These are phyloP conservation scores for Cardiospermum halicacabum DNA, from an alignment of 345 rosid genomes.

Conservation along the genomic window DNA sequence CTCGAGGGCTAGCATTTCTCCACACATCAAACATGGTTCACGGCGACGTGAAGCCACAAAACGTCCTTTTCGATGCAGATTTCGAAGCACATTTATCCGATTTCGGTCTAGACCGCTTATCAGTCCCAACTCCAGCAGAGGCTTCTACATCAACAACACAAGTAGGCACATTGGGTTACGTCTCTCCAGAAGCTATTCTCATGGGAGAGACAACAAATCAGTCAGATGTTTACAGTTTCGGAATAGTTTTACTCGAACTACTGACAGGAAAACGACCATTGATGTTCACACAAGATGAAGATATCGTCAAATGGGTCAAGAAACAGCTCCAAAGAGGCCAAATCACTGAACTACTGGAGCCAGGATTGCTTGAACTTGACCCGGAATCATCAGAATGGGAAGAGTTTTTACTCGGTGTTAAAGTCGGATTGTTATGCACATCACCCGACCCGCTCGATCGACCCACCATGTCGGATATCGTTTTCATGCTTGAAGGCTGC, in stretches of 20 bases:
- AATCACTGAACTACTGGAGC: slow-evolving; percentile 74
- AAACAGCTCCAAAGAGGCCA: slow-evolving; percentile 88
- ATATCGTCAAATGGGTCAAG: slow-evolving; percentile 98
- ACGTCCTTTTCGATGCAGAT: slow-evolving; percentile 88
- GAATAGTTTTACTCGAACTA: slow-evolving; percentile 79
- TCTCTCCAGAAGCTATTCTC: slow-evolving; percentile 64
- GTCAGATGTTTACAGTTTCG: slow-evolving; percentile 92
- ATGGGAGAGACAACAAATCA: slow-evolving; percentile 65
- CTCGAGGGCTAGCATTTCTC: slow-evolving; percentile 82
- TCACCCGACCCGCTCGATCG: slow-evolving; percentile 84
- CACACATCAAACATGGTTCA: slow-evolving; percentile 78
- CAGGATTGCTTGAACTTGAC: slow-evolving; percentile 87
- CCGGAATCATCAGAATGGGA: slow-evolving; percentile 99
- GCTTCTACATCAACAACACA: slow-evolving; percentile 52
- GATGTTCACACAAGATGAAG: slow-evolving; percentile 94
- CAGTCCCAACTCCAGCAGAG: slow-evolving; percentile 44
- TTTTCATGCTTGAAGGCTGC: slow-evolving; percentile 98
- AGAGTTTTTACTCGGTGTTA: slow-evolving; percentile 86
- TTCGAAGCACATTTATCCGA: slow-evolving; percentile 95
- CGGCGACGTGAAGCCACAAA: slow-evolving; percentile 90
- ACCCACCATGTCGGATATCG: slow-evolving; percentile 82
- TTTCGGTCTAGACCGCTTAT: slow-evolving; percentile 69
- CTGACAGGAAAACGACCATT: slow-evolving; percentile 84
- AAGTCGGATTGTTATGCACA: slow-evolving; percentile 91
- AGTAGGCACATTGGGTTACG: slow-evolving; percentile 74